phyloP scores from a whole-genome alignment of 73 alveolate genomes.

The Paramecium octaurelia region DNA sequence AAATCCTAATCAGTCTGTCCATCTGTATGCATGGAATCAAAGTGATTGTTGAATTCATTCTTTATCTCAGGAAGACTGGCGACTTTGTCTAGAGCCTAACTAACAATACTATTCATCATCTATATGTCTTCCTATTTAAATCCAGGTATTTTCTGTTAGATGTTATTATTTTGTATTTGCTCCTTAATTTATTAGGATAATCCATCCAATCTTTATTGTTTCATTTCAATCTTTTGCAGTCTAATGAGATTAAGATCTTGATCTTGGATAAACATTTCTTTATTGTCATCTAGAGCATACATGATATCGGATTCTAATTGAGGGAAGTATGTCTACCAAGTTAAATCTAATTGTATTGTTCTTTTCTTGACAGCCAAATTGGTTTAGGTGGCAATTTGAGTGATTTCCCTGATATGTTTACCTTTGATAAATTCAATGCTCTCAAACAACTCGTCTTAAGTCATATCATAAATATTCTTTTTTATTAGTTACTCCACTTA shows the following conservation, averaged over 20 bases:
- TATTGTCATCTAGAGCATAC: background rate
- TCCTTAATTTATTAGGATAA: background rate
- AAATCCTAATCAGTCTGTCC: background rate
- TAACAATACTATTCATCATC: background rate
- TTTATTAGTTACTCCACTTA: background rate
- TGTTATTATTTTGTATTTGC: background rate
- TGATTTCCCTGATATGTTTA: background rate
- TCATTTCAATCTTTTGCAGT: background rate
- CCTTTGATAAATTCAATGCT: background rate
- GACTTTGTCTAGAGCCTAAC: background rate
- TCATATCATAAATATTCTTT: conserved; percentile 37
- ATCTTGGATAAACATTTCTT: background rate
- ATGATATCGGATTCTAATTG: background rate
- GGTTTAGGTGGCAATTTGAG: background rate
- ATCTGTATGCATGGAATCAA: background rate
- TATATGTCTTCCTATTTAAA: background rate
- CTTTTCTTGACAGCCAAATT: background rate
- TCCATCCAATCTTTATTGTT: background rate
- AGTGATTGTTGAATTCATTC: background rate
- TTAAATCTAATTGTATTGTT: background rate
- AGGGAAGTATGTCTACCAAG: background rate
- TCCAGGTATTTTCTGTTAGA: background rate
- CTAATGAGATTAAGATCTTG: background rate
- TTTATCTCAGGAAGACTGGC: background rate
- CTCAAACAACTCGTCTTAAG: background rate